Evolutionary conservation across 2,329 filamentous ascomycete species (phyloP).

Genomic region (Colletotrichum theobromicola): DNA sequence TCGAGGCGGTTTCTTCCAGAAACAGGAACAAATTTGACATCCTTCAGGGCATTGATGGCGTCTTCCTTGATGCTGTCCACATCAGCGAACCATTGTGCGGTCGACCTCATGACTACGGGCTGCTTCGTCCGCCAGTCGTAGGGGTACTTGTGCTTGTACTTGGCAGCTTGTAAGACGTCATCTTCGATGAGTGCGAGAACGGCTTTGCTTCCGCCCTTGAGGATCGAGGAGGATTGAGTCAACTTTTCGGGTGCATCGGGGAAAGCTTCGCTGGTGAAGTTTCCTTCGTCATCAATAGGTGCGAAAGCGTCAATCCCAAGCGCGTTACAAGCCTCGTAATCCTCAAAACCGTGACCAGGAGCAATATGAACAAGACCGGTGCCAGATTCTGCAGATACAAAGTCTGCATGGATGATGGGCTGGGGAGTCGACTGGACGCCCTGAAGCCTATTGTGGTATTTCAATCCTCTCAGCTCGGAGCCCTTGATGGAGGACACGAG

Average conservation of each 20-base stretch:
- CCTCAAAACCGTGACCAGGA: slow-evolving; percentile 95
- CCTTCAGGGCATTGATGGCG: slow-evolving; percentile 71
- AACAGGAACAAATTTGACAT: slow-evolving; percentile 81
- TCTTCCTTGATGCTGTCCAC: slow-evolving; percentile 80
- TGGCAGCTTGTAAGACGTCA: slow-evolving; percentile 72
- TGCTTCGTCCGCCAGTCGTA: slow-evolving; percentile 98
- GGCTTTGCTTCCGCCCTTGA: slow-evolving; percentile 70
- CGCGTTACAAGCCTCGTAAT: slow-evolving; percentile 81
- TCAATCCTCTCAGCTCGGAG: slow-evolving; percentile 65
- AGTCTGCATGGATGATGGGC: slow-evolving; percentile 81
- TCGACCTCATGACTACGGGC: slow-evolving; percentile 89
- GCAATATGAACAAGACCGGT: slow-evolving; percentile 95
- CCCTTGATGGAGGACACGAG: slow-evolving; percentile 66
- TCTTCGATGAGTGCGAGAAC: slow-evolving; percentile 73
- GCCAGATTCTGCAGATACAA: slow-evolving; percentile 89
- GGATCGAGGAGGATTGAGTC: slow-evolving; percentile 71
- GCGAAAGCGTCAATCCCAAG: slow-evolving; percentile 78
- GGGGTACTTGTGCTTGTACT: slow-evolving; percentile 89
- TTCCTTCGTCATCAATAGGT: slow-evolving; percentile 81
- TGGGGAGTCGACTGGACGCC: slow-evolving; percentile 62
- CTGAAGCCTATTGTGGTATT: slow-evolving; percentile 75
- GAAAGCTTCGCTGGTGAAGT: slow-evolving; percentile 81
- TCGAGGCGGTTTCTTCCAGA: slow-evolving; percentile 76
- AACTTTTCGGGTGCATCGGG: slow-evolving; percentile 71
- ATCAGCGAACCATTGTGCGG: slow-evolving; percentile 97